A percentile compares a stretch with the other conserved stretches of the same genome.
phyloP scores from a whole-genome alignment of 83 land plant genomes.

The Isoetes engelmannii region DNA sequence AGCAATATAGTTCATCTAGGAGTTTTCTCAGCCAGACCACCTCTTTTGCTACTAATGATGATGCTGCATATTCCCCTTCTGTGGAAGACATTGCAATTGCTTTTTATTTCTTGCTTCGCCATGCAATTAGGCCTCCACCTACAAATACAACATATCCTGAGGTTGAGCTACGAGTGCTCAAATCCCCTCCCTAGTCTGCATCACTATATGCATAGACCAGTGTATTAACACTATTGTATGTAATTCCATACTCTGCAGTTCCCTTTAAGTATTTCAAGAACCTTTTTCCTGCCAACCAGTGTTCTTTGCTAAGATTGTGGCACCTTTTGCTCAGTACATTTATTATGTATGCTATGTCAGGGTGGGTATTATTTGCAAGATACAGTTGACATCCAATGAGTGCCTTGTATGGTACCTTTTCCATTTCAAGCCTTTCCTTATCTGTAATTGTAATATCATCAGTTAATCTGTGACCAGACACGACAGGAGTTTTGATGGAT shows the following conservation, averaged over 20 bases:
- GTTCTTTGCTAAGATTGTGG: slow-evolving; percentile 12
- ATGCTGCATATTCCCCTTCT: slow-evolving; percentile 6
- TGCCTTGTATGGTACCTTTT: too few species aligned
- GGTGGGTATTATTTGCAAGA: too few species aligned
- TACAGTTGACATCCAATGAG: too few species aligned
- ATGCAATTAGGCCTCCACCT: slow-evolving; percentile 17
- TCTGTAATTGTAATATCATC: too few species aligned
- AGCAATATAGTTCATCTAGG: neutral
- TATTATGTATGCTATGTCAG: too few species aligned
- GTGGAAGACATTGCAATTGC: slow-evolving; percentile 2
- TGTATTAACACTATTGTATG: neutral
- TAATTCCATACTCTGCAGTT: slow-evolving; percentile 22
- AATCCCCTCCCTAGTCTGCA: slow-evolving; percentile 13
- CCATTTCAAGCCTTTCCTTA: too few species aligned
- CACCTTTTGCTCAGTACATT: too few species aligned
- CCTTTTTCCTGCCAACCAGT: slow-evolving; percentile 18
- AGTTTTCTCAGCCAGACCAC: slow-evolving; percentile 9
- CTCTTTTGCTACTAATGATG: neutral
- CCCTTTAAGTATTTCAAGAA: slow-evolving; percentile 22
- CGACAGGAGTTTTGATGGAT: too few species aligned
- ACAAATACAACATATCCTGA: slow-evolving; percentile 11
- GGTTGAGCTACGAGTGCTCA: slow-evolving; percentile 21
- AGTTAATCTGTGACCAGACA: too few species aligned
- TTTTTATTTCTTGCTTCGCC: slow-evolving; percentile 12
- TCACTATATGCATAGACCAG: slow-evolving; percentile 8